Base-by-base conservation (phyloP, 73 alveolate species). In the Paraurostyla sp. region DNA sequence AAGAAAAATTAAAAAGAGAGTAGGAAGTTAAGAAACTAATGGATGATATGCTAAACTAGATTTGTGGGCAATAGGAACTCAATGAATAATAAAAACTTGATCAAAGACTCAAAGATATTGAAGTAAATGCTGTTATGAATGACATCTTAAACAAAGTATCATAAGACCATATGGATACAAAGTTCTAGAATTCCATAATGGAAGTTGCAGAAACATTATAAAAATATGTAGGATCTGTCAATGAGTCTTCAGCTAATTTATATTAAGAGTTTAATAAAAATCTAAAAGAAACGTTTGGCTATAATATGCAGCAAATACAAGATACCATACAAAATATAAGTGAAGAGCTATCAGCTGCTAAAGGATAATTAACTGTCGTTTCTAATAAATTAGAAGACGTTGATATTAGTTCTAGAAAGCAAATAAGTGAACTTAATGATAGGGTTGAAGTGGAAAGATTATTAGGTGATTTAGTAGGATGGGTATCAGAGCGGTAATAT, bases 241-340 rank as follows among this genome's bases (percentile, higher is more conserved):
- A 89, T 16, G 89, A 80, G 33, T 23, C 73, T 0, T 48, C 89
- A 0, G 62, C 56, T 33, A 81, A 49, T 48, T 83, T 76, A n/a
- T 71, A 89, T 46, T 82, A 89, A 49, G 91, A 78, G 3, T 76
- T 59, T 46, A 80, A 59, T 27, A 75, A 89, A 27, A 81, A 62
- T 20, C 83, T 89, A 0, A 89, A 89, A 81, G 80, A 83, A 36
- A 83, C 69, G 50, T 71, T 89, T 43, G 94, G 89, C 23, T 69
- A 80, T 36, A 80, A 58, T 15, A 68, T 89, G 86, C 86, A 46
- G 16, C 36, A 73, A 45, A 73, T 73, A 33, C 27, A 73, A 25
- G 86, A 73, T 30, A 73, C 86, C 4, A 73, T 73, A 32, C 51
- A 23, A 25, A 49, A 27, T 48, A 43, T 73, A 30, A 25, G 71